These are phyloP conservation scores for Chamaecyparis obtusa DNA, from an alignment of 75 land plant species.

Conservation along the genomic window DNA sequence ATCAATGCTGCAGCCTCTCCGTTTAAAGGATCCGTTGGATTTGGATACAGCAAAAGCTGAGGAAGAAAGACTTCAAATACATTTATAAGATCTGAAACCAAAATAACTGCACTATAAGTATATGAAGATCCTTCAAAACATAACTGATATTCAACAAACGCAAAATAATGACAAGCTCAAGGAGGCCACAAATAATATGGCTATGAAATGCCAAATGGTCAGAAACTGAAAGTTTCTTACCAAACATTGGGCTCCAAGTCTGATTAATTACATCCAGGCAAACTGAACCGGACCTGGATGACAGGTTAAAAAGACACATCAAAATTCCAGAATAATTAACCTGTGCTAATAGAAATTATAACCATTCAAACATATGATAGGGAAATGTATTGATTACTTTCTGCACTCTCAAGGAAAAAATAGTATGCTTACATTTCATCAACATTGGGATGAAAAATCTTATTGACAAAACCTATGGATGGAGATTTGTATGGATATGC, in stretches of 20 bases:
- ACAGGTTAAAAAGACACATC: background rate
- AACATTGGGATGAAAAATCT: slow-evolving; percentile 58
- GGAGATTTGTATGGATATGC: slow-evolving; percentile 63
- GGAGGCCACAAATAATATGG: background rate
- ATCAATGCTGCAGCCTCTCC: slow-evolving; percentile 84
- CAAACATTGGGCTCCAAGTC: slow-evolving; percentile 45
- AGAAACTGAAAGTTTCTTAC: slow-evolving; percentile 16
- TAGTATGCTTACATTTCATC: slow-evolving; percentile 34
- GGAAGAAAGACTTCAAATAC: slow-evolving; percentile 67
- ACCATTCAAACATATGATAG: background rate
- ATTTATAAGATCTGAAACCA: slow-evolving; percentile 47
- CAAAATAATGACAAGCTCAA: background rate
- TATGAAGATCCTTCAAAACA: background rate
- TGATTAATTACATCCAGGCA: slow-evolving; percentile 43
- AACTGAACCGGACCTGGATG: slow-evolving; percentile 37
- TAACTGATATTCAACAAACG: background rate
- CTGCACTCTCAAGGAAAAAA: background rate
- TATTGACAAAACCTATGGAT: slow-evolving; percentile 57
- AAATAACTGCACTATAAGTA: background rate
- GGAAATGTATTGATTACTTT: background rate
- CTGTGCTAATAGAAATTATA: background rate
- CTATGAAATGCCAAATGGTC: slow-evolving; percentile 1
- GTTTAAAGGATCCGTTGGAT: slow-evolving; percentile 82
- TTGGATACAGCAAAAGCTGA: slow-evolving; percentile 52
- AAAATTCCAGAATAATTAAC: background rate